Percentiles rank a stretch among this genome's conserved stretches.
Evolutionary conservation across 1,139 yeast species (phyloP).

Genomic region (Magnusiomyces suaveolens): DNA sequence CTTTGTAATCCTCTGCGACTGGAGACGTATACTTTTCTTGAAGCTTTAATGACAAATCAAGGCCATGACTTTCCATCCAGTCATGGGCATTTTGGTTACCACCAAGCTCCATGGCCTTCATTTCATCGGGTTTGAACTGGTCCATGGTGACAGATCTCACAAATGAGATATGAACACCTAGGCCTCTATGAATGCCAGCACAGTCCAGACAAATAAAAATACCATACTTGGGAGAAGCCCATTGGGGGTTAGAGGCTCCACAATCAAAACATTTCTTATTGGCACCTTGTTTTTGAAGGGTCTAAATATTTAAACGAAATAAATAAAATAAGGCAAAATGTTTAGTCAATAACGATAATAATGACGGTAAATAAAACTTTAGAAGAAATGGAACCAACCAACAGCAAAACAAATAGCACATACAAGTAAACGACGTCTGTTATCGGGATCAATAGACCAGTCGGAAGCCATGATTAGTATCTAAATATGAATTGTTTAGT

Average conservation of each 20-base stretch:
- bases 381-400: too few relatives aligned
- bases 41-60: constrained; percentile 55
- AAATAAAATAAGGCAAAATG: too few relatives aligned
- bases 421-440: constrained; percentile 63
- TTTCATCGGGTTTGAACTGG: constrained; percentile 81
- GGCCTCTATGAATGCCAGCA: constrained; percentile 91
- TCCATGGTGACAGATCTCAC: constrained; percentile 90
- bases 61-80: constrained; percentile 63
- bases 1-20: constrained; percentile 91
- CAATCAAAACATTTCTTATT: constrained; percentile 87
- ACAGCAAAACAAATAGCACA: too few relatives aligned
- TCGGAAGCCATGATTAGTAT: constrained; percentile 29
- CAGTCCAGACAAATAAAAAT: constrained; percentile 89
- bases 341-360: too few relatives aligned
- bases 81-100: constrained; percentile 84
- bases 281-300: constrained; percentile 68
- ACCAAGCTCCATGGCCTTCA: constrained; percentile 84
- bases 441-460: constrained; percentile 86
- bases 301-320: constrained; percentile 19
- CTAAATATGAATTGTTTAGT: too few relatives aligned
- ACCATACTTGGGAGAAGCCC: constrained; percentile 97
- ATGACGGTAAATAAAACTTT: too few relatives aligned
- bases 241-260: constrained; percentile 86
- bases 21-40: constrained; percentile 73
- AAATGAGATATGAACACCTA: constrained; percentile 93